Conservation (phyloP, 2,329 filamentous ascomycete species). For the Anisogramma anomala region DNA sequence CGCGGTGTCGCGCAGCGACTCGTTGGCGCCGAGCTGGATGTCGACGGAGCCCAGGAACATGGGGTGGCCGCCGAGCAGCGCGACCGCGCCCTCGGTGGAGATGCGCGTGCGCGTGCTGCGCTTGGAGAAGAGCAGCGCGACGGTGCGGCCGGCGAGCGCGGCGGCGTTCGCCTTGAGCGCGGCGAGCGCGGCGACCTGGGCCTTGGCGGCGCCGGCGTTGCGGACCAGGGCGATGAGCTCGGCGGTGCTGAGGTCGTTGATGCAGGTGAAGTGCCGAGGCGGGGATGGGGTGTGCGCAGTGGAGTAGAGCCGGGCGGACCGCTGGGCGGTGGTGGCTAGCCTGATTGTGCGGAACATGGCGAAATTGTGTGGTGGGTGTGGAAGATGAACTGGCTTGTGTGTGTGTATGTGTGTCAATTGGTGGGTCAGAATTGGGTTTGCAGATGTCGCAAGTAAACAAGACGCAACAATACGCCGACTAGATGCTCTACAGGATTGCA, state of each 20-base stretch:
- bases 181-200: slow-evolving; percentile 58
- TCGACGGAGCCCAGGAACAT: slow-evolving; percentile 97
- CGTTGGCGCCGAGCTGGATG: slow-evolving; percentile 91
- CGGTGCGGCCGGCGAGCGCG: slow-evolving; percentile 61
- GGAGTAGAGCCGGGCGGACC: slow-evolving; percentile 35
- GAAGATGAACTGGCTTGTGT: not conserved
- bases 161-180: slow-evolving; percentile 47
- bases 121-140: slow-evolving; percentile 97
- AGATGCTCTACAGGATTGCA: too few species aligned
- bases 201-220: slow-evolving; percentile 70
- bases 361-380: not conserved
- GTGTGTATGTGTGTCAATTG: not conserved
- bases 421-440: not conserved
- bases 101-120: slow-evolving; percentile 86
- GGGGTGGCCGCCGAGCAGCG: slow-evolving; percentile 78
- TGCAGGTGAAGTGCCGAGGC: slow-evolving; percentile 79
- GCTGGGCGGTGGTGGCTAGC: slow-evolving; percentile 18
- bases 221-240: slow-evolving; percentile 75
- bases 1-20: slow-evolving; percentile 86
- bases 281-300: slow-evolving; percentile 22
- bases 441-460: not conserved
- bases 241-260: slow-evolving; percentile 66
- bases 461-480: too few species aligned
- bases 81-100: slow-evolving; percentile 82
- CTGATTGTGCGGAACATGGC: slow-evolving; percentile 18